Base-by-base conservation (phyloP, 192 early-diverging fungal genomes). In the Coemansia sp. region DNA sequence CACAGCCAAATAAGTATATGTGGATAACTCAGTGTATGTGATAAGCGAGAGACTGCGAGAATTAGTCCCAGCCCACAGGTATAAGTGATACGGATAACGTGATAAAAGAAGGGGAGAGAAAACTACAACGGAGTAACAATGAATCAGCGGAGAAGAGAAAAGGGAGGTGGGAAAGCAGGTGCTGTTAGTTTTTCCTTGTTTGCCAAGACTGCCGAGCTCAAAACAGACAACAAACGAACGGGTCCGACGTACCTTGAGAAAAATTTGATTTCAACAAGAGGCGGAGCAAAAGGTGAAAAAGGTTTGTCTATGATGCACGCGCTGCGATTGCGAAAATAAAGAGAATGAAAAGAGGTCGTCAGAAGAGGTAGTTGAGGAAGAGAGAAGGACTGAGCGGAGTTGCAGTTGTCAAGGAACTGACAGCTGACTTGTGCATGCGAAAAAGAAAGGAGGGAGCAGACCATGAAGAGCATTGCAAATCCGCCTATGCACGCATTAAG, bases 61-160 rank as follows among this genome's bases (percentile, higher is more conserved):
- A 37, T 11, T 39, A 19, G 5, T 39, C n/a, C 56, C 56, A 27
- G 56, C 38, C 56, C 57, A 58, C 57, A 24, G 57, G 57, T 58
- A 58, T 58, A 58, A 58, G 57, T 45, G 53, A 63, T 41, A 63
- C 23, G 53, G 53, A 63, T 63, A 63, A 55, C 56, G 55, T 58
- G 56, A 62, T 55, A 69, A 38, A 51, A 52, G 19, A 32, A 55
- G 21, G 32, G 37, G 15, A 24, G 5, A 9, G 21, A 52, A 54
- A 58, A 15, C 37, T 22, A 64, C 10, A 47, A 23, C 8, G 54
- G 35, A 47, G 23, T 39, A 68, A 68, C 48, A 67, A 55, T 58
- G 55, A 35, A 27, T 59, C 58, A 49, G 56, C 38, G 56, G 9
- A 29, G 56, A 19, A 29, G 19, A 9, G 29, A 29, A 57, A 57